These are phyloP conservation scores for Mediolabrus comicus DNA, from an alignment of 108 stramenopile species.

Conservation along the genomic window DNA sequence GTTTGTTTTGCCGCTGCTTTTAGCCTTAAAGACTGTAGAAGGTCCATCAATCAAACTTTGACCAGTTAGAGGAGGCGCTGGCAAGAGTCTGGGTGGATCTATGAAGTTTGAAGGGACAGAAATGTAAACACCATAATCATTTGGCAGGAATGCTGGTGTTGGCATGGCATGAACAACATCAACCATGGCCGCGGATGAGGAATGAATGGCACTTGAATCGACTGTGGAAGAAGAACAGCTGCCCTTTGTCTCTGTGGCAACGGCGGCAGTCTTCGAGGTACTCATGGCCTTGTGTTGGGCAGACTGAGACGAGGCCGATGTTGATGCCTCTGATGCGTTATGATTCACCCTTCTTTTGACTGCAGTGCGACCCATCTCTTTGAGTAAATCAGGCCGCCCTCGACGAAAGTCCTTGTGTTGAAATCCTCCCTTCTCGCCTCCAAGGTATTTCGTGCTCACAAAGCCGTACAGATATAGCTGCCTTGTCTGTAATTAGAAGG, in stretches of 20 bases:
- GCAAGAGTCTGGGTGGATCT: no score
- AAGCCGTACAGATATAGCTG: constrained; percentile 6
- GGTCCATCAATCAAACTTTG: no score
- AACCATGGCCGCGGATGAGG: background rate
- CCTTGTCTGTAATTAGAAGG: background rate
- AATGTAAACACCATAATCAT: no score
- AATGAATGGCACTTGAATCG: background rate
- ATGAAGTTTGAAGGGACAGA: no score
- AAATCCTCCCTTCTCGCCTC: background rate
- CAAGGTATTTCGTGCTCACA: background rate
- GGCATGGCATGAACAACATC: background rate
- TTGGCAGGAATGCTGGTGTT: background rate
- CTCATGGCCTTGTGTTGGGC: background rate
- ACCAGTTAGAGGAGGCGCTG: no score
- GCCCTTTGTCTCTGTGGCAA: background rate
- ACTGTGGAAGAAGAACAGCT: background rate
- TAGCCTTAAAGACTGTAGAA: no score
- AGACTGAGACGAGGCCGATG: background rate
- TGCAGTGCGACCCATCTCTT: background rate
- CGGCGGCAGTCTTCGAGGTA: background rate
- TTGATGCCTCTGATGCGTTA: no score
- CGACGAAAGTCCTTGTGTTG: background rate
- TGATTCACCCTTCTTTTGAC: background rate
- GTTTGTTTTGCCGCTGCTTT: no score
- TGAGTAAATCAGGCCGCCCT: constrained; percentile 1